These are phyloP conservation scores for Poa pratensis DNA, from an alignment of 176 grass and related monocot genomes.

Conservation along the genomic window DNA sequence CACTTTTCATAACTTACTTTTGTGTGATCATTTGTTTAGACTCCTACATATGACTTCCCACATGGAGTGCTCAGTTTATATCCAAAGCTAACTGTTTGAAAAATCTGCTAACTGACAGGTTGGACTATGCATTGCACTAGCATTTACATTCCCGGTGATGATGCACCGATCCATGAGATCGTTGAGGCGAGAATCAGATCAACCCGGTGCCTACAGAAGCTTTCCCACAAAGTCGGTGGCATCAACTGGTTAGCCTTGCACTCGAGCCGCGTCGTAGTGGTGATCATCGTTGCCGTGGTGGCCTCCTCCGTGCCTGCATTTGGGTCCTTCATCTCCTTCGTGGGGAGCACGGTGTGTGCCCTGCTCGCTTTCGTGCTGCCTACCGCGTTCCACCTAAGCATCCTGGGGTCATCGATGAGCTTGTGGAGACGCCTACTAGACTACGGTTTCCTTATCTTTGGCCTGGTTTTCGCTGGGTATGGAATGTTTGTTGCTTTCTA, in stretches of 20 bases:
- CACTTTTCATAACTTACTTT: constrained; percentile 11
- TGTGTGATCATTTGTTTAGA: background rate
- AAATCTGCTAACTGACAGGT: constrained; percentile 48
- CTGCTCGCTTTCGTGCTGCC: constrained; percentile 90
- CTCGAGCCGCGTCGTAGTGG: constrained; percentile 53
- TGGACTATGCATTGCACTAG: constrained; percentile 82
- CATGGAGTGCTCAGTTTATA: background rate
- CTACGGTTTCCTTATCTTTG: constrained; percentile 65
- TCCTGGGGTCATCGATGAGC: constrained; percentile 62
- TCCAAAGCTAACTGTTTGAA: background rate
- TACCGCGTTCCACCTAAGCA: constrained; percentile 65
- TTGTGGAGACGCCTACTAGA: constrained; percentile 52
- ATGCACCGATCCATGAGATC: constrained; percentile 92
- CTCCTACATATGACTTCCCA: background rate
- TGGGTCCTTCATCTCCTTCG: constrained; percentile 78
- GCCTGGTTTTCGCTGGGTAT: constrained; percentile 61
- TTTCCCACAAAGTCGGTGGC: constrained; percentile 14
- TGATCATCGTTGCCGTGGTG: constrained; percentile 53
- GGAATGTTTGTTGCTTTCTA: constrained; percentile 53
- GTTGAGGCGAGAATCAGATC: constrained; percentile 65
- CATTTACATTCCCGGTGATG: constrained; percentile 92
- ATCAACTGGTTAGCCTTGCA: constrained; percentile 57
- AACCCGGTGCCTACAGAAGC: constrained; percentile 61
- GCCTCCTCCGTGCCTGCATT: constrained; percentile 82
- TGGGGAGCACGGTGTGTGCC: constrained; percentile 79